Base-by-base conservation (phyloP, 352 stramenopile species). In the Phytophthora nicotianae region DNA sequence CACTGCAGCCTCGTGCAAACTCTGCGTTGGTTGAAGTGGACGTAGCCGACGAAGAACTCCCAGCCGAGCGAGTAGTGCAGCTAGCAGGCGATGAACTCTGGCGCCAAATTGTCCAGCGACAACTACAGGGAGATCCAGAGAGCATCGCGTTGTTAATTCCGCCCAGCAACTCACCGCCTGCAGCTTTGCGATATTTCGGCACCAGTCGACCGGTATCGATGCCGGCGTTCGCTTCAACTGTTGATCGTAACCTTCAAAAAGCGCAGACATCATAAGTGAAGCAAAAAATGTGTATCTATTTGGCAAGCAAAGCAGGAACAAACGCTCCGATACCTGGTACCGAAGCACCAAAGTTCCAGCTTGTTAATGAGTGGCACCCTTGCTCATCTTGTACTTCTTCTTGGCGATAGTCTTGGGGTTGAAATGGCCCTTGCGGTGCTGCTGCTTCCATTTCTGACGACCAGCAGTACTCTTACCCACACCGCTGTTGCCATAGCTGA, bases 391-490 rank as follows among this genome's bases (percentile, higher is more conserved):
- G 68, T 57, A 88, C 56, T 88, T 88, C 66, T 89, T 90, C 85
- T 96, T 96, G 65, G 84, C 78, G 48, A 93, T 91, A 62, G 83
- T 93, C 65, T 96, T 95, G 24, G 86, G 86, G 80, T 96, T 96
- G 59, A 93, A 99, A 56, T 97, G 90, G 40, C 97, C 97, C 66
- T 90, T 91, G 52, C 86, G 83, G 62, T 93, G 88, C 62, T 80
- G 68, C 68, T 88, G 72, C 68, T 96, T 96, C 97, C 97, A 99
- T 58, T 95, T 88, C 83, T 97, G 96, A 59, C 97, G 80, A 26
- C 96, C 96, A 29, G 96, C 84, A 57, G 93, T 91, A 60, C 90
- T 98, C 77, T 97, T 95, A 33, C 96, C 96, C 40, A 96, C 88
- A 50, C 89, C 94, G 33, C 90, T 88, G 62, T 93, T 84, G 68